A percentile compares a stretch with the other conserved stretches of the same genome.
These are phyloP conservation scores for Carex parvula DNA, from an alignment of 176 grass and related monocot genomes.

Conservation along the genomic window DNA sequence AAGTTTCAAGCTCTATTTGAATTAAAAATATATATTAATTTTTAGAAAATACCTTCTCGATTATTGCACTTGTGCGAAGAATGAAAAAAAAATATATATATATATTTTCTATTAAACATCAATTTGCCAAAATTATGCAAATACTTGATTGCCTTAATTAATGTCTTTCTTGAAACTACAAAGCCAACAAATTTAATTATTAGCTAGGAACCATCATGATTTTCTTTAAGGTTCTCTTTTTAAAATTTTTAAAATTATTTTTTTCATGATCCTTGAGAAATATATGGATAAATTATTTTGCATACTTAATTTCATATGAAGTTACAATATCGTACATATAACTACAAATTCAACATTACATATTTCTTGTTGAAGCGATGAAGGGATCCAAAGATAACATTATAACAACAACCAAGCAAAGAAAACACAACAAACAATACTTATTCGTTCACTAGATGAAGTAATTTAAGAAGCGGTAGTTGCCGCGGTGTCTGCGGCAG, in stretches of 20 bases:
- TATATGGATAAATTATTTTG: neutral
- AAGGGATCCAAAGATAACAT: neutral
- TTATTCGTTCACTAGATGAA: neutral
- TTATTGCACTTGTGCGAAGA: no score
- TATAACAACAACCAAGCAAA: neutral
- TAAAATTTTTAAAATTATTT: neutral
- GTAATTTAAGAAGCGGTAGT: constrained; percentile 14
- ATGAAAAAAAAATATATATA: no score
- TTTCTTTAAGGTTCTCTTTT: neutral
- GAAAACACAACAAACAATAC: no score
- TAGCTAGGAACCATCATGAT: neutral
- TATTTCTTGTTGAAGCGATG: neutral
- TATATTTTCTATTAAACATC: no score
- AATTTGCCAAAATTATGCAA: no score
- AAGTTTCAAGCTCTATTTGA: no score
- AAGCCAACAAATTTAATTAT: no score
- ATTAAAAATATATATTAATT: no score
- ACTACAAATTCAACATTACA: neutral
- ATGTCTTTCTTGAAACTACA: no score
- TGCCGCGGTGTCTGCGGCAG: constrained; percentile 26
- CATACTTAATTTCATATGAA: neutral
- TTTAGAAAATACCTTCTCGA: no score
- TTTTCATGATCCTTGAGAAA: neutral
- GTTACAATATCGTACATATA: neutral
- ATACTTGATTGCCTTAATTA: no score